Base-by-base conservation (phyloP, 2,329 filamentous ascomycete species). In the Xylariaceae sp. region DNA sequence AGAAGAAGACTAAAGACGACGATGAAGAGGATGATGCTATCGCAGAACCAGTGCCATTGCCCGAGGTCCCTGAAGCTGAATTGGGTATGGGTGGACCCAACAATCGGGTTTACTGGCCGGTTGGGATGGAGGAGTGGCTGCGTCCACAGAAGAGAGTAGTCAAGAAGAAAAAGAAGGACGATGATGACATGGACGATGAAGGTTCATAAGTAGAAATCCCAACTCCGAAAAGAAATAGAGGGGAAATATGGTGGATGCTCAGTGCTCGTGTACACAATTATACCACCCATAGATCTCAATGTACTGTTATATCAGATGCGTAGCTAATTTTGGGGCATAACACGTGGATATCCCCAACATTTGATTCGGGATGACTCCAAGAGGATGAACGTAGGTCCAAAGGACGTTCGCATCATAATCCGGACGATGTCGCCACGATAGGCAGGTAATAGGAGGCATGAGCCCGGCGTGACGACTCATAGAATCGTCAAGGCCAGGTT, bases 61-160 rank as follows among this genome's bases (percentile, higher is more conserved):
- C 80, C 62, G 74, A 78, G 4, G 75, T 94, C 0, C 77, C 81
- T 0, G 81, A 87, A 0, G 83, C 88, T 4, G 89, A 95, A 15
- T 77, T 94, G 10, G 87, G 85, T 1, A 96, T 97, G 92, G 93
- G 93, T 45, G 93, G 93, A 0, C 84, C 87, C 0, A 81, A 93
- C 30, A 80, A 86, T 53, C 80, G 92, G 48, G 93, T 97, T 0
- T 97, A 95, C 71, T 97, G 93, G 92, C 92, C 92, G 0, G 80
- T 85, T 1, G 90, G 90, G 0, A 91, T 92, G 85, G 92, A 96
- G 71, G 89, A 95, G 62, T 97, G 92, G 91, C 76, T 97, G 18
- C 81, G 87, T 57, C 91, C 92, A 0, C 87, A 83, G 73, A 97
- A 96, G 76, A 82, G 85, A 58, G 82, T 87, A 63, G 72, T 84